These are phyloP conservation scores for Radiomyces spectabilis DNA, from an alignment of 192 early-diverging fungal genomes.

Conservation along the genomic window DNA sequence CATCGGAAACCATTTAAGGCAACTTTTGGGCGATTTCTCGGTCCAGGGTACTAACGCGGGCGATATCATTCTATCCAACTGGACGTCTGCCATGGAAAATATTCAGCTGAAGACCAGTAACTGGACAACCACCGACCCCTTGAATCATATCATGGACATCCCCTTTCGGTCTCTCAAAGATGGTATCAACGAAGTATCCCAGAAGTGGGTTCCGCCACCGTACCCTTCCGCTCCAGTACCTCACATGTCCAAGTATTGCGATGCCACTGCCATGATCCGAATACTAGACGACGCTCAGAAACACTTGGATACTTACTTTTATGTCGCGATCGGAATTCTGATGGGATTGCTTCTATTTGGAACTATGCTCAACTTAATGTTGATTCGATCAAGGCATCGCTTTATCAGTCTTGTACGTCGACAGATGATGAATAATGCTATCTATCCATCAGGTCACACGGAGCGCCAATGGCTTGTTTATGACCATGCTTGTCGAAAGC, in stretches of 20 bases:
- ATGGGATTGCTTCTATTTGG: neutral
- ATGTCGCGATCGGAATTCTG: neutral
- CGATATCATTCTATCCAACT: neutral
- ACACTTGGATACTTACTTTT: neutral
- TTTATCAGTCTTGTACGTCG: no score
- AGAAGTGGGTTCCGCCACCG: neutral
- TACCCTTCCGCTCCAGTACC: neutral
- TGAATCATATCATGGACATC: no score
- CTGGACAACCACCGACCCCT: constrained; percentile 9
- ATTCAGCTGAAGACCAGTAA: neutral
- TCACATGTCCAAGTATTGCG: neutral
- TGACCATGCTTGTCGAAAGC: no score
- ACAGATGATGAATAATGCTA: no score
- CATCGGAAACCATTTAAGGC: neutral
- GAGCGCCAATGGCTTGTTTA: no score
- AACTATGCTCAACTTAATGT: neutral
- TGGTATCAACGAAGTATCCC: no score
- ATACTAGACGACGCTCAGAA: neutral
- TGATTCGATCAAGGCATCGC: no score
- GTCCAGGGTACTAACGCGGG: neutral
- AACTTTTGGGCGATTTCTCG: neutral
- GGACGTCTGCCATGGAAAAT: constrained; percentile 2
- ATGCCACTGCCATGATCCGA: neutral
- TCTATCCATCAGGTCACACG: no score
- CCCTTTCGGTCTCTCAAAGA: no score